A percentile compares a stretch with the other conserved stretches of the same genome.
phyloP scores from a whole-genome alignment of 2,329 filamentous ascomycete genomes.

The Epichloe bromicola region DNA sequence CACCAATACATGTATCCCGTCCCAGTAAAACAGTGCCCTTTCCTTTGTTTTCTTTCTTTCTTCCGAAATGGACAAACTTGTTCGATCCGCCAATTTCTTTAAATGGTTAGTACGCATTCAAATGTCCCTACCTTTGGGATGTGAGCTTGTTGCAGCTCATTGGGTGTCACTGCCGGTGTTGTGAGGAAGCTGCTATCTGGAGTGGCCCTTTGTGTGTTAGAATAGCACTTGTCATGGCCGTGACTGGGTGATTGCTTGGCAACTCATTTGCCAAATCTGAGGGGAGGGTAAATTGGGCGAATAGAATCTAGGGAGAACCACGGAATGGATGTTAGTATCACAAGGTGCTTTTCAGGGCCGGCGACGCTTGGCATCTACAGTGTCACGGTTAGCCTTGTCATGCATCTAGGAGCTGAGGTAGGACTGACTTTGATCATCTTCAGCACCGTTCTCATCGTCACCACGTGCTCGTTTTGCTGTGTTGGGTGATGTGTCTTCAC shows the following conservation, averaged over 20 bases:
- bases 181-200: background rate
- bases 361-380: conserved; percentile 10
- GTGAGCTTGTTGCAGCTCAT: background rate
- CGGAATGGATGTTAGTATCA: conserved; percentile 4
- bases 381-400: conserved; percentile 4
- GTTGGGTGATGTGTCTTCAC: conserved; percentile 1
- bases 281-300: background rate
- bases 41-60: background rate
- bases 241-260: background rate
- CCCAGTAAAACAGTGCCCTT: background rate
- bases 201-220: background rate
- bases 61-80: background rate
- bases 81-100: background rate
- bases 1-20: background rate
- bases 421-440: conserved; percentile 8
- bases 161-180: too few relatives aligned
- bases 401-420: background rate
- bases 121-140: background rate
- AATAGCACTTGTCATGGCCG: background rate
- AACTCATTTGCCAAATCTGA: background rate
- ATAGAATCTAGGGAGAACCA: background rate
- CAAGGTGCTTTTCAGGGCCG: conserved; percentile 5
- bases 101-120: background rate
- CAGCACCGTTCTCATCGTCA: conserved; percentile 8
- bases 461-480: conserved; percentile 8